Conservation (phyloP, 1,284 basidiomycete species). For the Apiotrichum sp. region DNA sequence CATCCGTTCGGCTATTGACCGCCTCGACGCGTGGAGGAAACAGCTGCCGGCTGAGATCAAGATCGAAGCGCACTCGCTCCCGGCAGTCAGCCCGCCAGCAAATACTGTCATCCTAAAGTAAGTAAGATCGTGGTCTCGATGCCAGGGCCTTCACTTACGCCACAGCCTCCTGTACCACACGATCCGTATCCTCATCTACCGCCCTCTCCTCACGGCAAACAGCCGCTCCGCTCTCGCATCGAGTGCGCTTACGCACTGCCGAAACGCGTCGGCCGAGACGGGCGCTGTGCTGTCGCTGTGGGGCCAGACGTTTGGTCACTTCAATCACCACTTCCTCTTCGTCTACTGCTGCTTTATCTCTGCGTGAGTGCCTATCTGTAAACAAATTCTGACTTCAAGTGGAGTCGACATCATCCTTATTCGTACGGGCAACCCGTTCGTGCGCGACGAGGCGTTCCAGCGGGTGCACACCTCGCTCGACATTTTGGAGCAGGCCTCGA, state of each 20-base stretch:
- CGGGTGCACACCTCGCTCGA: constrained; percentile 13
- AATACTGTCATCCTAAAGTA: constrained; percentile 14
- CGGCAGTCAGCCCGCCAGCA: neutral
- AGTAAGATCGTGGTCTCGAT: neutral
- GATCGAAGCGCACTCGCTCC: constrained; percentile 1
- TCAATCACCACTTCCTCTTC: constrained; percentile 13
- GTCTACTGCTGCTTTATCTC: constrained; percentile 17
- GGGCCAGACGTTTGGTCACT: constrained; percentile 12
- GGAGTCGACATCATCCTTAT: constrained; percentile 18
- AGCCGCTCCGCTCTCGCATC: constrained; percentile 4
- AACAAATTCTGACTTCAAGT: too few species aligned
- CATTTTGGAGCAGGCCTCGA: constrained; percentile 14
- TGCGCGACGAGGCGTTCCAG: constrained; percentile 16
- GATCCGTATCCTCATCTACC: constrained; percentile 14
- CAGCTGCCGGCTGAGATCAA: constrained; percentile 3
- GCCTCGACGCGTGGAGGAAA: constrained; percentile 3
- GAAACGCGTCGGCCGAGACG: constrained; percentile 8
- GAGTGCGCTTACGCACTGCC: constrained; percentile 11
- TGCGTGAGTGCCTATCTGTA: neutral
- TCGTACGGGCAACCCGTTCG: constrained; percentile 16
- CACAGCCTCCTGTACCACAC: constrained; percentile 11
- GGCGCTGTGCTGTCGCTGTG: constrained; percentile 12
- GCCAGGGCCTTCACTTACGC: too few species aligned
- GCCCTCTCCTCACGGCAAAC: constrained; percentile 11
- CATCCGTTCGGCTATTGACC: constrained; percentile 5